Base-by-base conservation (phyloP, 2,329 filamentous ascomycete species). In the Trichoderma sp. region DNA sequence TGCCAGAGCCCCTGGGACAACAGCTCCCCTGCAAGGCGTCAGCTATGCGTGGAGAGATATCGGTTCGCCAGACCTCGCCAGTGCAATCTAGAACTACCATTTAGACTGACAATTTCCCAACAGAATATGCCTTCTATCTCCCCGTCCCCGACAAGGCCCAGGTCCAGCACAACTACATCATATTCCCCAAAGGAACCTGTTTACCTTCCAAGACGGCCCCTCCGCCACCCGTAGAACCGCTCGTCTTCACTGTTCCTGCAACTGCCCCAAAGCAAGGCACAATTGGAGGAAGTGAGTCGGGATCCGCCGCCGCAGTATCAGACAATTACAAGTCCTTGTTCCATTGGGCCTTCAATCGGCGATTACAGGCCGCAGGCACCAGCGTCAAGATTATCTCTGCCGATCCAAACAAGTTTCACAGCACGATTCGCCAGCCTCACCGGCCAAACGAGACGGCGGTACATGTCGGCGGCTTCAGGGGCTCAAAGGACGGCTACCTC, bases 401-500 rank as follows among this genome's bases (percentile, higher is more conserved):
- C 34, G 83, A 90, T 72, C 80, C 86, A 1, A 82, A 81, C 69
- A 81, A 87, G 21, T 90, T 90, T 74, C 83, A 86, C 74, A 88
- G 85, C 70, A 81, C 83, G 46, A 79, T 85, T 16, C 83, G 83
- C 63, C 87, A 90, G 73, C 77, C 86, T 6, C 86, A 89, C 71
- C 82, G 88, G 32, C 87, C 86, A 1, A 83, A 81, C 64, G 89
- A 91, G 71, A 86, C 85, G 74, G 88, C 89, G 0, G 88, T 90
- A 21, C 88, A 90, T 72, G 85, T 91, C 55, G 88, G 86, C 73
- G 89, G 85, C 1, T 90, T 90, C 78, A 83, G 89, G 55, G 89
- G 89, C 24, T 89, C 85, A 69, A 91, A 91, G 76, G 89, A 91
- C 69, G 89, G 89, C 0, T 90, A 85, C 72, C 80, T 91, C 1